Base-by-base conservation (phyloP, 495 filamentous ascomycete genomes). In the Aspergillus incahuasiensis region DNA sequence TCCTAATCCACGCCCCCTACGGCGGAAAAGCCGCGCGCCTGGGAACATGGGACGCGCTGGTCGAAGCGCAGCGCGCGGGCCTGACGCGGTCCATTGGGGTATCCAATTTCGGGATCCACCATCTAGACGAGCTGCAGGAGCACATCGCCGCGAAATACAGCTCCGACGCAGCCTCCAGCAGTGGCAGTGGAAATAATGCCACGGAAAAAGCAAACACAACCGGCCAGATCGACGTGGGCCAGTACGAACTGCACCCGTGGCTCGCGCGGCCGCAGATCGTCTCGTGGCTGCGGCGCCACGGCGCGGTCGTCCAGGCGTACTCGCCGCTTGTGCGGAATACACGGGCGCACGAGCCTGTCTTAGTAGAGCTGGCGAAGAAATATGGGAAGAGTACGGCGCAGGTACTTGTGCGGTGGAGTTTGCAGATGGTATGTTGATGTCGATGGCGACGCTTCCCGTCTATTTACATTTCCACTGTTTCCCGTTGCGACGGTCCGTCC, bases 221-320 rank as follows among this genome's bases (percentile, higher is more conserved):
- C n/a, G n/a, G n/a, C n/a, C n/a, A n/a, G n/a, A 78, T 97, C 62
- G 85, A 82, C 48, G 88, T 96, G 7, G 89, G 88, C 11, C 91
- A 96, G 68, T 89, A 89, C 64, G 92, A 97, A 72, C 74, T 97
- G 16, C 92, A 97, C 65, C 91, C 92, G 0, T 96, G 90, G 89
- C 82, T 87, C n/a, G 75, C 83, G 3, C 77, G 92, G 11, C 74
- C 76, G 6, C 88, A 94, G 60, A 86, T 97, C 25, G 83, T 84
- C 11, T 76, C 83, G 46, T 96, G 92, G 87, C 86, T 86, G 60
- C 63, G 77, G 54, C 75, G 83, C 63, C 75, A 86, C 25, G 82
- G 83, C 18, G 78, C 92, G 6, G 71, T 91, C 24, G 71, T 94
- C 19, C 79, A 95, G 73, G 92, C 91, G 1, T 96, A 95, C 65